Percentiles rank a stretch among this genome's conserved stretches.
Conservation (phyloP, 306 rosid genomes). For the Vigna angularis region DNA sequence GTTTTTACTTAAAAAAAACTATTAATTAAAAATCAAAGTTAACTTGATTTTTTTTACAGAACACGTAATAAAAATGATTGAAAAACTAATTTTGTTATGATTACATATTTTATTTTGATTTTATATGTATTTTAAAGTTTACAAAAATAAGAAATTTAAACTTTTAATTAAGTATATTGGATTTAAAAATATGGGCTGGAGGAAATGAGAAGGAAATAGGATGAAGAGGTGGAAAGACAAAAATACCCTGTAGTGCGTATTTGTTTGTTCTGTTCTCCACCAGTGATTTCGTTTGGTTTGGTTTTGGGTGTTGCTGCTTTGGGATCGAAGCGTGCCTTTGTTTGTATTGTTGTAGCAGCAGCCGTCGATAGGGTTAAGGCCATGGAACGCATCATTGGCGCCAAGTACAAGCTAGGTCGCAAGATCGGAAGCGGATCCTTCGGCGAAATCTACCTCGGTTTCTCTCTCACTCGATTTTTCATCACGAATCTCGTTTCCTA, state of each 20-base stretch:
- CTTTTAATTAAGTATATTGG: too few relatives aligned
- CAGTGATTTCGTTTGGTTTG: neutral
- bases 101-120: too few relatives aligned
- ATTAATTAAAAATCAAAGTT: too few relatives aligned
- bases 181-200: too few relatives aligned
- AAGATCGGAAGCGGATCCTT: slow-evolving; percentile 99
- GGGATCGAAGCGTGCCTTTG: neutral
- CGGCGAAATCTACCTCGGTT: slow-evolving; percentile 95
- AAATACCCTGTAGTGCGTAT: neutral
- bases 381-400: slow-evolving; percentile 67
- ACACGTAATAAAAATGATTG: too few relatives aligned
- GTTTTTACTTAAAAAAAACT: too few relatives aligned
- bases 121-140: too few relatives aligned
- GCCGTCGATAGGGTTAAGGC: slow-evolving; percentile 16
- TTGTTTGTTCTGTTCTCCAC: neutral
- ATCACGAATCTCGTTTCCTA: neutral
- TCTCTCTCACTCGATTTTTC: slow-evolving; percentile 22
- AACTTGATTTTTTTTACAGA: too few relatives aligned
- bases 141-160: too few relatives aligned
- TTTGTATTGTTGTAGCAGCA: neutral
- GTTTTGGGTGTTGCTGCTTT: slow-evolving; percentile 13
- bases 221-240: slow-evolving; percentile 9
- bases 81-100: too few relatives aligned
- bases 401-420: slow-evolving; percentile 89
- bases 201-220: too few relatives aligned